phyloP scores from a whole-genome alignment of 768 basidiomycete genomes.

The Boletus rex-veris region DNA sequence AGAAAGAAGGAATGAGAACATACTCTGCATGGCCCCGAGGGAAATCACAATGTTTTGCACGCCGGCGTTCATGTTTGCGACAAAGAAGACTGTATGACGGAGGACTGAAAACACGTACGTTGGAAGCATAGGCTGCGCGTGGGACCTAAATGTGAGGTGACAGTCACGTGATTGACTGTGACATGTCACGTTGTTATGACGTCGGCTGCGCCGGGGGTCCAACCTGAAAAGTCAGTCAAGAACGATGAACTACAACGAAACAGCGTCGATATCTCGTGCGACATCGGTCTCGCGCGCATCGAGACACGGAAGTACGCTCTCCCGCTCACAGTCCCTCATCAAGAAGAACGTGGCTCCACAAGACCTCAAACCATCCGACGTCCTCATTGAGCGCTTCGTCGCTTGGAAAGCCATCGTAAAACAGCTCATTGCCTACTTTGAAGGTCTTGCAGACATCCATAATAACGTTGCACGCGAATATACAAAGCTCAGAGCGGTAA shows the following conservation, averaged over 20 bases:
- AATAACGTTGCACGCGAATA: slow-evolving; percentile 92
- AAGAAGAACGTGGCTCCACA: slow-evolving; percentile 91
- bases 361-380: slow-evolving; percentile 88
- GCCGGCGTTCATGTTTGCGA: slow-evolving; percentile 62
- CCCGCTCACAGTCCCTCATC: slow-evolving; percentile 82
- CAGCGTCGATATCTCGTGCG: slow-evolving; percentile 58
- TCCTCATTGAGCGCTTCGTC: slow-evolving; percentile 92
- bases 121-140: neutral
- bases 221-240: neutral
- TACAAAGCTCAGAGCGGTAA: slow-evolving; percentile 89
- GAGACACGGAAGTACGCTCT: slow-evolving; percentile 66
- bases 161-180: slow-evolving; percentile 12
- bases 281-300: slow-evolving; percentile 67
- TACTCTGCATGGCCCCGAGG: slow-evolving; percentile 90
- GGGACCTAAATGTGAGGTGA: neutral
- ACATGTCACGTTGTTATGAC: slow-evolving; percentile 27
- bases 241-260: slow-evolving; percentile 41
- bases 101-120: slow-evolving; percentile 6
- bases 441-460: slow-evolving; percentile 69
- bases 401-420: slow-evolving; percentile 97
- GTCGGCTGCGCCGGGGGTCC: neutral
- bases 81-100: slow-evolving; percentile 12
- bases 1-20: slow-evolving; percentile 6
- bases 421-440: slow-evolving; percentile 91
- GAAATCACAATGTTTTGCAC: slow-evolving; percentile 84